Evolutionary conservation across 2,329 filamentous ascomycete genomes (phyloP), one percentile per base, ranked within the genome.

Genomic region (Ophiostoma quercus): DNA sequence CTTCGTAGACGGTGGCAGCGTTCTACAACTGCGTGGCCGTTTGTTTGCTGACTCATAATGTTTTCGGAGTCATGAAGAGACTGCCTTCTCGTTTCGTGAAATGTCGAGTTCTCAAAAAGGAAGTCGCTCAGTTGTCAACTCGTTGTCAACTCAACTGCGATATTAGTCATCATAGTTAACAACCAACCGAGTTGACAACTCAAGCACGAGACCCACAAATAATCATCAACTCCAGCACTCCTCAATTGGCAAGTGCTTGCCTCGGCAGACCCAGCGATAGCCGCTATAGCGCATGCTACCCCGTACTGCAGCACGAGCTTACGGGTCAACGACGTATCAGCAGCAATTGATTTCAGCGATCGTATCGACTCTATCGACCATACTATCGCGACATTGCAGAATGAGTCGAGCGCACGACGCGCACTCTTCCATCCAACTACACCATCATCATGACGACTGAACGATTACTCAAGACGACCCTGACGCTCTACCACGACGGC

Each of bases 401-500:
- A 25, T 57, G 51, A 25, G 51, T 57, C 19, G 51, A 47, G 51
- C 51, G 51, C 51, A 65, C 60, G 29, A 65, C 34, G 60, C 60
- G 57, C 57, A 62, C 51, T 57, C 29, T 34, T 22, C 19, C 8
- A 37, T 22, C 7, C 62, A 39, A 65, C 8, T 16, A 79, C 71
- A 60, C 16, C 16, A 47, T n/a, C 51, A 57, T 12, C 51, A 92
- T 91, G 89, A 84, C 89, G 73, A 83, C 86, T 74, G 89, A 92
- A 77, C 84, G 85, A 73, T 83, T 91, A 69, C 83, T 92, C 71
- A 88, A 86, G 73, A 87, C 87, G 62, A 84, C 91, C 71, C 81
- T 92, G 73, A 84, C 88, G 74, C 80, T 83, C 69, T 87, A 84
- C 76, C 85, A 84, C 76, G 82, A 85, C 73, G 78, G 83, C 67